A percentile compares a stretch with the other conserved stretches of the same genome.
phyloP scores from a whole-genome alignment of 805 yeast species.

The Wickerhamiella occidentalis region DNA sequence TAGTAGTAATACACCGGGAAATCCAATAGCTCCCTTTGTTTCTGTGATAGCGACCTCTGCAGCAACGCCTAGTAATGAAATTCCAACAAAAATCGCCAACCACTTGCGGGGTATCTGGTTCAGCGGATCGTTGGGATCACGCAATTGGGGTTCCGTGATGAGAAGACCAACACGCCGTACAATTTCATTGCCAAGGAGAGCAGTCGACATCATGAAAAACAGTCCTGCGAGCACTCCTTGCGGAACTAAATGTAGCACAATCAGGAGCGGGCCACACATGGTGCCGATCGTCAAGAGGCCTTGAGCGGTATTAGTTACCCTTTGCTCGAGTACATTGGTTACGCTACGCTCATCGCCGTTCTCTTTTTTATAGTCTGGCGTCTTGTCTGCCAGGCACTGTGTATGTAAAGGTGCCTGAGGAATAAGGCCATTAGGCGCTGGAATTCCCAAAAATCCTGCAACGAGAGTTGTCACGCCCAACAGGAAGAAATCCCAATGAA shows the following conservation, averaged over 20 bases:
- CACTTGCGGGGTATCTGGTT: constrained; percentile 27
- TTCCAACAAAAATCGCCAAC: constrained; percentile 41
- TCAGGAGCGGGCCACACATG: constrained; percentile 79
- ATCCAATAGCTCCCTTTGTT: constrained; percentile 86
- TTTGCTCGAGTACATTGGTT: constrained; percentile 68
- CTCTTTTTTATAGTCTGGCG: constrained; percentile 1
- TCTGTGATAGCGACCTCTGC: constrained; percentile 77
- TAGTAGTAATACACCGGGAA: constrained; percentile 68
- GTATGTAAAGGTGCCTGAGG: constrained; percentile 98
- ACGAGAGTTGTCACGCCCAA: constrained; percentile 80
- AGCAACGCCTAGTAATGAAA: constrained; percentile 57
- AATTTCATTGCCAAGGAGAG: constrained; percentile 53
- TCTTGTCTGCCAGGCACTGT: constrained; percentile 39
- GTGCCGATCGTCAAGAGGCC: constrained; percentile 74
- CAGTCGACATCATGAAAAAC: constrained; percentile 85
- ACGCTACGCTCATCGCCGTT: constrained; percentile 16
- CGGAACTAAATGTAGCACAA: constrained; percentile 73
- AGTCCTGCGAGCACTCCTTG: constrained; percentile 89
- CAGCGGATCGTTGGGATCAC: constrained; percentile 28
- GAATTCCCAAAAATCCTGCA: constrained; percentile 78
- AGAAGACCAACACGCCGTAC: constrained; percentile 50
- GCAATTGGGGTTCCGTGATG: constrained; percentile 42
- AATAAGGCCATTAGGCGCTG: constrained; percentile 91
- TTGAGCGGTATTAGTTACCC: constrained; percentile 73
- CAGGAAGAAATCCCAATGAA: constrained; percentile 84